Evolutionary conservation across 2,329 filamentous ascomycete genomes (phyloP), one percentile per base, ranked within the genome.

Genomic region (Nemania abortiva): DNA sequence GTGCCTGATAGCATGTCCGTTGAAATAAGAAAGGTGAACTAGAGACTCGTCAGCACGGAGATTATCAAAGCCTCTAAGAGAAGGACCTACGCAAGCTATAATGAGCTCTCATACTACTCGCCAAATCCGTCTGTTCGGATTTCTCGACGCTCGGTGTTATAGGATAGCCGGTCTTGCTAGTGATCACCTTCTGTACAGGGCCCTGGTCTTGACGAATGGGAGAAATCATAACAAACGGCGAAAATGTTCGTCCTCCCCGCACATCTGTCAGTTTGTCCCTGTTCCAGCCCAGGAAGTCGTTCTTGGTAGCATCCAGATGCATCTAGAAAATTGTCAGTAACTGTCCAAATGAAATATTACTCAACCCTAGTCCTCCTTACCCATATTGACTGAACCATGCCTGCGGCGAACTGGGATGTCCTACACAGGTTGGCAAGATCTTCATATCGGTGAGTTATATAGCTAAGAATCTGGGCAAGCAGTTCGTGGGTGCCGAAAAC

Each of bases 371-470:
- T 20, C 24, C 2, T 57, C 2, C 73, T 73, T 73, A 78, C 77
- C 31, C 70, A 66, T 2, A 49, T 13, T 1, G 37, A 10, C 5
- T 72, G 60, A 3, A 76, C 52, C 13, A n/a, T 52, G 15, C 15
- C 49, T n/a, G 75, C 68, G 0, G 61, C 39, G 11, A 67, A 65
- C 50, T 77, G 76, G 7, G 71, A 77, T 0, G 73, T 69, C 6
- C 70, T 65, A 11, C 52, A 70, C 0, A 78, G 54, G 15, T 76
- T 77, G 1, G 42, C 45, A 1, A 79, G 31, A 15, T 74, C 70
- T 11, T 72, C 74, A 42, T 68, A 70, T 0, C 70, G 63, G 1
- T 50, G n/a, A 0, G 70, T 59, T 0, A 78, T 11, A 9, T 69
- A 11, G 0, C 20, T 29, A 9, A 76, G 10, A 1, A 79, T 39